Evolutionary conservation across 352 stramenopile species (phyloP), one percentile per base, ranked within the genome.

Genomic region (Phytopythium oedochilum): DNA sequence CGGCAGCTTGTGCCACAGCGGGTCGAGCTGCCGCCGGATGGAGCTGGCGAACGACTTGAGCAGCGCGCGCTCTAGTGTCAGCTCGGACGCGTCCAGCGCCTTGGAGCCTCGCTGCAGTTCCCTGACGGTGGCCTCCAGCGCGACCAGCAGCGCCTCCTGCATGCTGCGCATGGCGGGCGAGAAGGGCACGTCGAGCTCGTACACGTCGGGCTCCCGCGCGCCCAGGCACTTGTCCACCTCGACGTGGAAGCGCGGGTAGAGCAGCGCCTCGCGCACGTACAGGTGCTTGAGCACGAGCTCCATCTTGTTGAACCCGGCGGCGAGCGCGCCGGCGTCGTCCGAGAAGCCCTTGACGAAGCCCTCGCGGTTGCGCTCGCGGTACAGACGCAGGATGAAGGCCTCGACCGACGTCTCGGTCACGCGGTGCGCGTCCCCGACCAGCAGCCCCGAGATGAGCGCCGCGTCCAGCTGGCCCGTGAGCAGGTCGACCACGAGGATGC

Each of bases 331-430:
- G 36, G 96, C 83, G 52, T 98, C 80, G 67, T 99, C 95, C 8
- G 88, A 96, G 70, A 99, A 98, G 3, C 85, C 97, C 73, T 99
- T 99, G 64, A 99, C 85, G 61, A 99, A 99, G 25, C 96, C 96
- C 15, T 79, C 67, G 18, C 73, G 73, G 68, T 96, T 97, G 22
- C 70, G 66, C 59, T 94, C 82, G 35, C 89, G 85, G 71, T 96
- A 98, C 31, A 99, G 82, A 20, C 96, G 73, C 25, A 99, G 65
- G 62, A 99, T 98, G 70, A 99, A 99, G 7, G 95, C 96, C 58
- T 99, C 95, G 14, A 96, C 97, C 10, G 92, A 98, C 8, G 90
- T 95, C 60, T 98, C 92, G 9, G 87, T 83, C 17, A 98, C 90
- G 31, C 89, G 77, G 55, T 99, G 96, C 1, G 93, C 95, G 58